Conservation (phyloP, 257 asterid genomes). For the Solanum lycopersicoides region DNA sequence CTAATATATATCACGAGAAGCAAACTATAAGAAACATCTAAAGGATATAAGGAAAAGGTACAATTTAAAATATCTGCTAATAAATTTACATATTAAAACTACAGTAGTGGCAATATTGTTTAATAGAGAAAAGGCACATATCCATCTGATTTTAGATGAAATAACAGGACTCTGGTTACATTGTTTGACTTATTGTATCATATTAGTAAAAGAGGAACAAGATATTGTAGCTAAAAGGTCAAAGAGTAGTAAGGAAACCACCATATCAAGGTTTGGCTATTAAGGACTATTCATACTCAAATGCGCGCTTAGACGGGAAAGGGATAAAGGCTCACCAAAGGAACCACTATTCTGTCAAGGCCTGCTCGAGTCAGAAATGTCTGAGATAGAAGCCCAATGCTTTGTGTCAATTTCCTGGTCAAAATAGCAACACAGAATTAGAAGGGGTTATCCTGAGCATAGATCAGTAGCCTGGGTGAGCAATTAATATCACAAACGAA, state of each 20-base stretch:
- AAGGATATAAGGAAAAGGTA: not conserved
- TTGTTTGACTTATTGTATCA: not conserved
- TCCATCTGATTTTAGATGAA: not conserved
- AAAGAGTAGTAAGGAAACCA: not conserved
- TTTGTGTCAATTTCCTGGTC: constrained; percentile 75
- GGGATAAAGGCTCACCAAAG: constrained; percentile 60
- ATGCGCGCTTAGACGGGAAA: not conserved
- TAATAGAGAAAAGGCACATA: not conserved
- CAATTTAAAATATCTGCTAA: not conserved
- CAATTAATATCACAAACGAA: not conserved
- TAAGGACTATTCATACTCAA: not conserved
- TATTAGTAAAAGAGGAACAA: not conserved
- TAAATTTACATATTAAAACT: not conserved
- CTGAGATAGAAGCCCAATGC: constrained; percentile 89
- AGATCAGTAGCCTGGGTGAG: not conserved
- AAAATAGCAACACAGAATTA: constrained; percentile 3
- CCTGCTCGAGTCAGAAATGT: constrained; percentile 71
- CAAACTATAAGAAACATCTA: not conserved
- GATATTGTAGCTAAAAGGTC: not conserved
- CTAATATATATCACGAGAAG: not conserved
- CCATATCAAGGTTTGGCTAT: not conserved
- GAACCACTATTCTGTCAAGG: constrained; percentile 85
- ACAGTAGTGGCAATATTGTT: not conserved
- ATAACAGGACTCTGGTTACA: not conserved
- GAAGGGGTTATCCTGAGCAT: not conserved